phyloP scores from a whole-genome alignment of 2,329 filamentous ascomycete genomes.

The Fusarium napiforme region DNA sequence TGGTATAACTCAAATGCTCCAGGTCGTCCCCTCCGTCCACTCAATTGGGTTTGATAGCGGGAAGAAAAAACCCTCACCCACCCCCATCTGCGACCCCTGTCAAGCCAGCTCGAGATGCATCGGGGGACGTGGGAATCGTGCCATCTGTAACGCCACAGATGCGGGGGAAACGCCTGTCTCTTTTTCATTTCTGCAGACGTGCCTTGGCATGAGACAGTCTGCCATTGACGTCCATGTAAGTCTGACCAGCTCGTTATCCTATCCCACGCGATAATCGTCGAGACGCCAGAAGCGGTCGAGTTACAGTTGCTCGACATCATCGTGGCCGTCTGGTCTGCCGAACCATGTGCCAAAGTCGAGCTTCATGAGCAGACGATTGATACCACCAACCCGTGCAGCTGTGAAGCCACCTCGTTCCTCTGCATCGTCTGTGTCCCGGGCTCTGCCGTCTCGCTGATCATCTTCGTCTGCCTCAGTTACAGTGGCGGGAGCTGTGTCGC shows the following conservation, averaged over 20 bases:
- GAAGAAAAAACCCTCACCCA: conserved; percentile 16
- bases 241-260: neutral
- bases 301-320: conserved; percentile 20
- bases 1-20: conserved; percentile 17
- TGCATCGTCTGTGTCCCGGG: conserved; percentile 55
- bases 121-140: conserved; percentile 40
- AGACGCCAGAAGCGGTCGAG: conserved; percentile 17
- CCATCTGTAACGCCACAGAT: conserved; percentile 44
- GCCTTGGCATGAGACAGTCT: conserved; percentile 28
- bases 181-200: conserved; percentile 23
- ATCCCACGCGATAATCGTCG: neutral
- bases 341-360: conserved; percentile 77
- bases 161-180: conserved; percentile 18
- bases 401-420: conserved; percentile 63
- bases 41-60: neutral
- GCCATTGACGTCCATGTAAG: conserved; percentile 4
- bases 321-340: conserved; percentile 47
- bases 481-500: conserved; percentile 38
- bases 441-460: conserved; percentile 19
- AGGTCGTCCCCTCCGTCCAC: neutral
- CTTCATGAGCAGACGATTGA: conserved; percentile 91
- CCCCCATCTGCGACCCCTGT: conserved; percentile 18
- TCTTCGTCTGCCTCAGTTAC: conserved; percentile 23
- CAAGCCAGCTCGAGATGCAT: conserved; percentile 32
- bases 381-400: conserved; percentile 78